phyloP scores from a whole-genome alignment of 805 yeast genomes.

The Ogataea minuta region DNA sequence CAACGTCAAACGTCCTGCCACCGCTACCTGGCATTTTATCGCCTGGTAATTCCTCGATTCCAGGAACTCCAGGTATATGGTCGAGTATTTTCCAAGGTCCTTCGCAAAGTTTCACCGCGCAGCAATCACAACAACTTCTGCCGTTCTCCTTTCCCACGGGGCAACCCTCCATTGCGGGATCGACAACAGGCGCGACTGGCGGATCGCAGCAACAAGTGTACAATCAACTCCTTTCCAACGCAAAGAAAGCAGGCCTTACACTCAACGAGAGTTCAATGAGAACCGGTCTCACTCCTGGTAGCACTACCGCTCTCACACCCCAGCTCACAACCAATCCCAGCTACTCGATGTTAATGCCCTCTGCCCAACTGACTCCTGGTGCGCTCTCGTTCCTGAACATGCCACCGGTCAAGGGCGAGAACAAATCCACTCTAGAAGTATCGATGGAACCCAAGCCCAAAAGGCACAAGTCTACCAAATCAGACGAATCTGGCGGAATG shows the following conservation, averaged over 20 bases:
- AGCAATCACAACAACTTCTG: conserved; percentile 12
- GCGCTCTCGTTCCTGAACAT: conserved; percentile 22
- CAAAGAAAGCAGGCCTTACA: conserved; percentile 58
- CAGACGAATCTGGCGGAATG: conserved; percentile 3
- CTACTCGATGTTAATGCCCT: conserved; percentile 25
- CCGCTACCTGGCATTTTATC: conserved; percentile 44
- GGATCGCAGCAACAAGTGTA: conserved; percentile 21
- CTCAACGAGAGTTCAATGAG: conserved; percentile 75
- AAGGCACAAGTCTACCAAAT: conserved; percentile 1
- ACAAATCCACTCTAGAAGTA: background rate
- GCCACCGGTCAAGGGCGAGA: conserved; percentile 4
- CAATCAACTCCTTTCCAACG: conserved; percentile 26
- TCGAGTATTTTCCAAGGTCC: conserved; percentile 45
- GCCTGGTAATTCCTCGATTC: conserved; percentile 44
- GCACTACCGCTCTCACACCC: conserved; percentile 33
- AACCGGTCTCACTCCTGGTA: conserved; percentile 70
- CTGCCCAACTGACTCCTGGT: conserved; percentile 29
- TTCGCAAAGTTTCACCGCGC: conserved; percentile 18
- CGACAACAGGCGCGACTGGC: conserved; percentile 2
- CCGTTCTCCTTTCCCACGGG: conserved; percentile 12
- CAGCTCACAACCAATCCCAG: conserved; percentile 17
- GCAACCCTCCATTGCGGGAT: conserved; percentile 9
- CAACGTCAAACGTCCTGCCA: conserved; percentile 38
- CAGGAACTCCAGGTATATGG: conserved; percentile 58
- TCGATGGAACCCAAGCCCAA: conserved; percentile 7